A percentile compares a stretch with the other conserved stretches of the same genome.
phyloP scores from a whole-genome alignment of 1,284 basidiomycete genomes.

The Rugiboletus extremiorientalis region DNA sequence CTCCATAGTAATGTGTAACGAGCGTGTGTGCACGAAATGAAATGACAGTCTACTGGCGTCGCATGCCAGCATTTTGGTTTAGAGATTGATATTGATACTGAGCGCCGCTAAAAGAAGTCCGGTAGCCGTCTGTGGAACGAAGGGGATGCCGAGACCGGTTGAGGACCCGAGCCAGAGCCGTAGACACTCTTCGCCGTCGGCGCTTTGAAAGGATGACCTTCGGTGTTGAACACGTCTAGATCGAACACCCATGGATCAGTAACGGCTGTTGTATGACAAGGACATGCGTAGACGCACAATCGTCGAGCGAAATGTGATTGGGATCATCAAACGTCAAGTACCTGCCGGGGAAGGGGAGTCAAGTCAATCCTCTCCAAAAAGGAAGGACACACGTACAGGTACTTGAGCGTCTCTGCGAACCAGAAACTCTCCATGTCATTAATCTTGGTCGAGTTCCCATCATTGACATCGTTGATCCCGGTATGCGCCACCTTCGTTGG shows the following conservation, averaged over 20 bases:
- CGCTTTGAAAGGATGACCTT: constrained; percentile 64
- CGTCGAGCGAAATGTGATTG: constrained; percentile 57
- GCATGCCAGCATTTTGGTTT: no score
- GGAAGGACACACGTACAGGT: constrained; percentile 48
- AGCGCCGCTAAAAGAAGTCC: constrained; percentile 1
- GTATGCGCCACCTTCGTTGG: constrained; percentile 42
- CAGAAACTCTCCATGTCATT: constrained; percentile 74
- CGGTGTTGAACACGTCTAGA: constrained; percentile 67
- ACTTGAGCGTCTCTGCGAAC: constrained; percentile 77
- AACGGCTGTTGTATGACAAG: not conserved
- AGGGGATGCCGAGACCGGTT: not conserved
- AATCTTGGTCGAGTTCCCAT: constrained; percentile 41
- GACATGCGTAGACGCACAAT: constrained; percentile 43
- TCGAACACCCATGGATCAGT: constrained; percentile 23
- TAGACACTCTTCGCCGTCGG: constrained; percentile 48
- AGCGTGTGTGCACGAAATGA: no score
- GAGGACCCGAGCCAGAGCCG: constrained; percentile 30
- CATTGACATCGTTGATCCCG: constrained; percentile 49
- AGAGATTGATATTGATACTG: no score
- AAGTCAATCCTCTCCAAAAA: not conserved
- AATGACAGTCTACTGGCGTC: no score
- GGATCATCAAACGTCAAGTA: constrained; percentile 75
- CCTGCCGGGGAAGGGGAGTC: not conserved
- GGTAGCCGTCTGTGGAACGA: not conserved
- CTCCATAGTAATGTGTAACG: no score